phyloP scores from a whole-genome alignment of 1,139 yeast species.

The Pichia sp. region DNA sequence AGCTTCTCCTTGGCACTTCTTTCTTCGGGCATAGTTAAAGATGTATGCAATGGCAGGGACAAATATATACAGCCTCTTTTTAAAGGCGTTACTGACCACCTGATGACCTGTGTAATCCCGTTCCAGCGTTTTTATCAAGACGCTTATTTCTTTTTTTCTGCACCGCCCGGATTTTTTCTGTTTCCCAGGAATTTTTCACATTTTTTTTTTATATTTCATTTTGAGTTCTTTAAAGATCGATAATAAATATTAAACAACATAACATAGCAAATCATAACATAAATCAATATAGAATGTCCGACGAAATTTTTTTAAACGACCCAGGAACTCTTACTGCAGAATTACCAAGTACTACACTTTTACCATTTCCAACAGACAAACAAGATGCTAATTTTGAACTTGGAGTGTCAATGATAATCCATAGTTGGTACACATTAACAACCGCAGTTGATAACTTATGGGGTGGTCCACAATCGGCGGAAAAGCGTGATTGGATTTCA shows the following conservation, averaged over 20 bases:
- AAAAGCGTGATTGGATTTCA: conserved; percentile 92
- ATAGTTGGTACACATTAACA: conserved; percentile 81
- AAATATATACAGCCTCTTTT: too few relatives aligned
- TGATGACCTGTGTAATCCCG: too few relatives aligned
- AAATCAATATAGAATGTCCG: conserved; percentile 13
- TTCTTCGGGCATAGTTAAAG: background rate
- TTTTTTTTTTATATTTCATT: too few relatives aligned
- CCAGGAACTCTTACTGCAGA: conserved; percentile 32
- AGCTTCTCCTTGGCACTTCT: conserved; percentile 16
- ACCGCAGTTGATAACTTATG: conserved; percentile 94
- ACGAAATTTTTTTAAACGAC: conserved; percentile 27
- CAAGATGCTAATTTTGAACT: conserved; percentile 83
- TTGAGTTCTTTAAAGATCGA: too few relatives aligned
- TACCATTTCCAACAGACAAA: conserved; percentile 49
- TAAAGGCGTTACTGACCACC: too few relatives aligned
- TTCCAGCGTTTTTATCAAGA: too few relatives aligned
- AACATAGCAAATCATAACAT: too few relatives aligned
- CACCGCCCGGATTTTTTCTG: too few relatives aligned
- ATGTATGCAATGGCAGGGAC: too few relatives aligned
- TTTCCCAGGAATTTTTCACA: too few relatives aligned
- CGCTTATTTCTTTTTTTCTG: too few relatives aligned
- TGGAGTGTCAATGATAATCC: conserved; percentile 87
- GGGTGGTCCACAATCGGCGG: conserved; percentile 93
- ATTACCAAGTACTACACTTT: conserved; percentile 34
- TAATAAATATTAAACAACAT: too few relatives aligned